Percentiles rank a stretch among this genome's conserved stretches.
Conservation (phyloP, 179 eudicot genomes). For the Silene noctiflora region DNA sequence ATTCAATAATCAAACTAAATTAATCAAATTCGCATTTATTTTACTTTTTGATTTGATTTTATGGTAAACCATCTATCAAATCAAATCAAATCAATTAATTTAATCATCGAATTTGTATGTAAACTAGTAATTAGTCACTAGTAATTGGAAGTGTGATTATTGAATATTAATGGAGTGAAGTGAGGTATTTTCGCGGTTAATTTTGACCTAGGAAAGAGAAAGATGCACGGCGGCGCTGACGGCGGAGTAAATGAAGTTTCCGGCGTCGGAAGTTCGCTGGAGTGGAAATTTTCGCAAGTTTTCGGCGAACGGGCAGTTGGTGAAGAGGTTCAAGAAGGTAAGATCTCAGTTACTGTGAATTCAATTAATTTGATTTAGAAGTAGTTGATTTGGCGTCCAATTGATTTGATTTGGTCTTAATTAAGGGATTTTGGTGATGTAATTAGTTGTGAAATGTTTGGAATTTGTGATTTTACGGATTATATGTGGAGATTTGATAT, state of each 20-base stretch:
- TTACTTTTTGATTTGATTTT: not conserved
- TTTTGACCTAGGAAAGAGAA: constrained; percentile 24
- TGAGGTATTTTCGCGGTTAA: too few relatives aligned
- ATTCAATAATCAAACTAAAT: not conserved
- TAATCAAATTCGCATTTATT: not conserved
- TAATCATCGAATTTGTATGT: not conserved
- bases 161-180: too few relatives aligned
- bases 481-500: constrained; percentile 1
- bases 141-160: too few relatives aligned
- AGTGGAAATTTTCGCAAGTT: constrained; percentile 83
- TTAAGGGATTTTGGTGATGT: constrained; percentile 19
- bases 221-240: constrained; percentile 39
- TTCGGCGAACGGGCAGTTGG: constrained; percentile 80
- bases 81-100: constrained; percentile 13
- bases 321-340: constrained; percentile 82
- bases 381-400: constrained; percentile 8
- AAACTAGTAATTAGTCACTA: too few relatives aligned
- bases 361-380: constrained; percentile 4
- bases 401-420: too few relatives aligned
- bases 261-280: constrained; percentile 34
- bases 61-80: not conserved
- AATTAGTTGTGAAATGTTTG: constrained; percentile 10
- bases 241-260: not conserved
- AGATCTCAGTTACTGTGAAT: constrained; percentile 20
- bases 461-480: constrained; percentile 2